Evolutionary conservation across 495 filamentous ascomycete species (phyloP), one percentile per base, ranked within the genome.

Genomic region (Lichina pygmaea): DNA sequence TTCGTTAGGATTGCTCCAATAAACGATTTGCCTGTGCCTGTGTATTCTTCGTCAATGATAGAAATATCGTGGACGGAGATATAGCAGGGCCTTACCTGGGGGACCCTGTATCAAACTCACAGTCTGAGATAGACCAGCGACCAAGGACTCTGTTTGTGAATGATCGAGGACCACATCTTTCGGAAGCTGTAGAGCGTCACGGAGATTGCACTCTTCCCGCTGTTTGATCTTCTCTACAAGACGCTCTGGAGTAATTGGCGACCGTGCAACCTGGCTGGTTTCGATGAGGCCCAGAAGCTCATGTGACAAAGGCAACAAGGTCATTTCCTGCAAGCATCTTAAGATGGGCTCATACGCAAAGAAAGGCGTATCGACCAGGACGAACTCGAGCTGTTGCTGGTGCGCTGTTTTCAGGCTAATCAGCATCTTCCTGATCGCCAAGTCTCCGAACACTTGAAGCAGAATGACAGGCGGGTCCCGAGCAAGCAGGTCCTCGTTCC

Each of bases 1-100:
- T 78, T 78, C 0, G 72, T 70, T 12, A 81, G 51, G 4, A 79
- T 57, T 0, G 78, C 73, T 0, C 82, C 81, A 33, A 82, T 70
- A 48, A 84, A 81, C 0, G 78, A 81, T 46, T 86, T 86, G 6
- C 82, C 81, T 4, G 80, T 86, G 4, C 79, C 79, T 81, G 41
- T 10, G 47, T 43, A 33, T 54, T 34, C 51, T 51, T 17, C 3
- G 12, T 34, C 7, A 9, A 36, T 45, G 24, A 45, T 16, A 36
- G 24, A n/a, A 15, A 9, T n/a, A 3, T n/a, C 16, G 34, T 36
- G 6, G 16, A 46, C 13, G 13, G 4, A 36, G 13, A 15, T 34
- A 15, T 24, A 39, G 11, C 11, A 6, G 13, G 6, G 45, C 48
- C 60, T 41, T 62, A 78, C 77, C 78, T 57, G 81, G 81, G 0